Conservation (phyloP, 345 rosid genomes). For the Hirschfeldia incana region DNA sequence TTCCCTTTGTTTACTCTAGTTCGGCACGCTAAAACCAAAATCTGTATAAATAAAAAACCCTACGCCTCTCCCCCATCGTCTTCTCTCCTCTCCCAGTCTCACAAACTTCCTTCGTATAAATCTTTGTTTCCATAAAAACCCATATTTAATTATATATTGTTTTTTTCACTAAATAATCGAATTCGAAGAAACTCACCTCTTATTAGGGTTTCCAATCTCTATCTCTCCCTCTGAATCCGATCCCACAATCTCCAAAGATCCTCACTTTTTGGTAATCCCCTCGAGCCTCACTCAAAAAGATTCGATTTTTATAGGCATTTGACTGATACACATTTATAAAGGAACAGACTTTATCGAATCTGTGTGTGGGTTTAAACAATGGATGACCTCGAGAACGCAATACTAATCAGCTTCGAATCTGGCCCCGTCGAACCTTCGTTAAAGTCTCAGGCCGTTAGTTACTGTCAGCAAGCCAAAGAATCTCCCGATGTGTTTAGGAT, state of each 20-base stretch:
- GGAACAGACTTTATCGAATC: constrained; percentile 1
- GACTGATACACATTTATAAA: constrained; percentile 8
- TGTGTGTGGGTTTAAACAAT: constrained; percentile 39
- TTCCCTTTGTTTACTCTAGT: background rate
- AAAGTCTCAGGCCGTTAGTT: constrained; percentile 59
- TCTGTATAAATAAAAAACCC: background rate
- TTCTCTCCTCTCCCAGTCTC: constrained; percentile 11
- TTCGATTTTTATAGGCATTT: background rate
- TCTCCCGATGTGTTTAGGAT: constrained; percentile 51
- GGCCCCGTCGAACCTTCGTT: constrained; percentile 56
- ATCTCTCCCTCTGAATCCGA: constrained; percentile 1
- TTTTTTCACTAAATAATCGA: background rate
- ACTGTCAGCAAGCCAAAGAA: constrained; percentile 64
- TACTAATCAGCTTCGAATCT: constrained; percentile 71
- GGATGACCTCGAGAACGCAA: constrained; percentile 93
- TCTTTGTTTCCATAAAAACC: constrained; percentile 7
- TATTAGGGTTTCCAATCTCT: constrained; percentile 26
- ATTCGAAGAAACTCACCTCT: constrained; percentile 1
- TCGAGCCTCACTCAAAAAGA: constrained; percentile 2
- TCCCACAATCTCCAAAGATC: constrained; percentile 14
- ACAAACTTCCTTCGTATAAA: constrained; percentile 2
- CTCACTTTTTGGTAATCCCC: constrained; percentile 18
- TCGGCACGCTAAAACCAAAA: background rate
- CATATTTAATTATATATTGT: background rate
- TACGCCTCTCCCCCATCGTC: background rate